Evolutionary conservation across 768 basidiomycete species (phyloP), one percentile per base, ranked within the genome.

Genomic region (Tylopilus vinaceipallidus): DNA sequence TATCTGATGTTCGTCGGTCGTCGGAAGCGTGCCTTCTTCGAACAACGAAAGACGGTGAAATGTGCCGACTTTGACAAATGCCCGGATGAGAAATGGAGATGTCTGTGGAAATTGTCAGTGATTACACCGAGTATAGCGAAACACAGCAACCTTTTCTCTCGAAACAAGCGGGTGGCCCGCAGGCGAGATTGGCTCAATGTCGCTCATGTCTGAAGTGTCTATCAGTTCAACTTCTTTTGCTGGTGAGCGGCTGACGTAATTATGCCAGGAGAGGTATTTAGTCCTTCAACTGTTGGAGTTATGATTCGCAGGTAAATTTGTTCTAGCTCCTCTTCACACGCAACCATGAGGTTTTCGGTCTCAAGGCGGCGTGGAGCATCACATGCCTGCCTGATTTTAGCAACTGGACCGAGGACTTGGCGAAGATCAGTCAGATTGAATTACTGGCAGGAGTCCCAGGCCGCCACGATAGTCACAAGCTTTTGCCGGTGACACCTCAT

Each of bases 1-100:
- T 29, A 92, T 69, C 61, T 91, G 88, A 40, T 88, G 84, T 61
- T 92, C 90, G 53, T 92, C 90, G 6, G 83, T 82, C 3, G 83
- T 83, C 7, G 90, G 90, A 3, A 87, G 73, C 3, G 79, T 77
- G 0, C 86, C 83, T 50, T 91, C 88, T 60, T 92, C 88, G 56
- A 92, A 92, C 47, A 88, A 74, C 4, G 74, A 68, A 20, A 89
- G 69, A 35, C 86, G 77, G 64, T 91, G 90, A 64, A 89, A 90
- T 32, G 80, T 73, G 17, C 87, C 88, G 33, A 88, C 80, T 78
- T 90, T 91, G 49, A 91, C 77, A 65, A 92, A 92, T 13, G 88
- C 75, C 42, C 90, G 80, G 30, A 92, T 82, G 46, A 92, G 80
- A 67, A 92, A 92, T 6, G 90, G 90, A 0, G 84, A 77, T 6